A percentile compares a stretch with the other conserved stretches of the same genome.
phyloP scores from a whole-genome alignment of 305 asterid species.

The Striga hermonthica region DNA sequence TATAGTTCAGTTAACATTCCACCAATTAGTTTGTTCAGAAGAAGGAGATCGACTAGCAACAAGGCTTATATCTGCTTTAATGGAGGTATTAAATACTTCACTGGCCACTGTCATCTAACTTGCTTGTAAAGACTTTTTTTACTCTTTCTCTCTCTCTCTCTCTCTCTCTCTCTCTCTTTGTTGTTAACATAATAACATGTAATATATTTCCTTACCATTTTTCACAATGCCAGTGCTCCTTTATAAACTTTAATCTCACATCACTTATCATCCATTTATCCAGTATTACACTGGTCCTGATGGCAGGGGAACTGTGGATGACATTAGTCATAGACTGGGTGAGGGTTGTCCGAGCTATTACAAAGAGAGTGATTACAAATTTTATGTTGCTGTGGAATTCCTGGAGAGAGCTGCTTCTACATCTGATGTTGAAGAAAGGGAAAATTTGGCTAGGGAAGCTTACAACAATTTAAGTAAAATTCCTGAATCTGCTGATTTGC shows the following conservation, averaged over 20 bases:
- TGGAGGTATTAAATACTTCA: conserved; percentile 67
- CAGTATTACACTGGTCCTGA: conserved; percentile 97
- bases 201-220: conserved; percentile 26
- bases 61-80: conserved; percentile 81
- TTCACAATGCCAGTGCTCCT: conserved; percentile 22
- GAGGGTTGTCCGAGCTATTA: conserved; percentile 97
- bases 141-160: background rate
- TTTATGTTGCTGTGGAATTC: conserved; percentile 90
- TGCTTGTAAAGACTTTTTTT: too few relatives aligned
- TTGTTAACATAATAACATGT: conserved; percentile 5
- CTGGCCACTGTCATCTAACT: background rate
- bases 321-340: conserved; percentile 75
- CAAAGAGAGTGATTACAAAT: conserved; percentile 90
- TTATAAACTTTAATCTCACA: conserved; percentile 30
- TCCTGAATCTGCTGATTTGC: conserved; percentile 90
- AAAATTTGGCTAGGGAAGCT: conserved; percentile 85
- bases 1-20: conserved; percentile 77
- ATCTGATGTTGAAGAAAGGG: conserved; percentile 66
- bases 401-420: conserved; percentile 91
- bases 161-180: background rate
- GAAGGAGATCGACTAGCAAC: conserved; percentile 84
- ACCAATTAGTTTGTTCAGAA: conserved; percentile 86
- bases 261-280: conserved; percentile 36
- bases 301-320: conserved; percentile 98
- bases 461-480: conserved; percentile 76